Evolutionary conservation across 2,329 filamentous ascomycete species (phyloP), one percentile per base, ranked within the genome.

Genomic region (Orbilia quercus): DNA sequence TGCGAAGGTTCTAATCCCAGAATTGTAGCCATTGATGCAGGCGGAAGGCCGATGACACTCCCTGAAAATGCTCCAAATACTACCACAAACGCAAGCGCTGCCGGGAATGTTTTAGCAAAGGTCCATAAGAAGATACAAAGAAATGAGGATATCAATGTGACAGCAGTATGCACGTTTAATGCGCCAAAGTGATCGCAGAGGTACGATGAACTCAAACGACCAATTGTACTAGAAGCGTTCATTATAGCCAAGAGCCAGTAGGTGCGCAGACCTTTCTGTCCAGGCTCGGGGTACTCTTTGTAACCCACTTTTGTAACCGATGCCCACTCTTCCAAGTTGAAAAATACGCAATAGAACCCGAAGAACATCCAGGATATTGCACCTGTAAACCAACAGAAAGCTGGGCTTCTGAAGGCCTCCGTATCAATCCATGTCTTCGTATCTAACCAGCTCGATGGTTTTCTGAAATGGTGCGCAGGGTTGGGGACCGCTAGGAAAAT

Each of bases 181-280:
- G 69, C 69, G 20, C 69, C 69, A 31, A 73, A 73, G n/a, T 60
- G 54, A 12, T 73, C 69, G 14, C 60, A 73, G 2, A 73, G 54
- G 23, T 73, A 73, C 7, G 69, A 73, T 20, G 69, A 73, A 40
- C 69, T 73, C 16, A 73, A 42, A 7, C 69, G 54, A 53, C 69
- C 69, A 54, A 73, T 66, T 2, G 69, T 73, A n/a, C 69, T 73
- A n/a, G 51, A 66, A 14, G 45, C 69, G 54, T 73, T 73, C 69
- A 73, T 73, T 1, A 66, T 62, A 9, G 69, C 69, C 2, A 73
- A 40, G 7, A 73, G 60, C 54, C 54, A 57, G 20, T 73, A 73
- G 4, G 69, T 73, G 7, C 47, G 42, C n/a, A 73, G 40, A 23
- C 53, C 60, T 1, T 18, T 51, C 25, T 64, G 59, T 40, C 69